Percentiles rank a stretch among this genome's conserved stretches.
These are phyloP conservation scores for Pseudogymnoascus destructans DNA, from an alignment of 2,329 filamentous ascomycete genomes.

Conservation along the genomic window DNA sequence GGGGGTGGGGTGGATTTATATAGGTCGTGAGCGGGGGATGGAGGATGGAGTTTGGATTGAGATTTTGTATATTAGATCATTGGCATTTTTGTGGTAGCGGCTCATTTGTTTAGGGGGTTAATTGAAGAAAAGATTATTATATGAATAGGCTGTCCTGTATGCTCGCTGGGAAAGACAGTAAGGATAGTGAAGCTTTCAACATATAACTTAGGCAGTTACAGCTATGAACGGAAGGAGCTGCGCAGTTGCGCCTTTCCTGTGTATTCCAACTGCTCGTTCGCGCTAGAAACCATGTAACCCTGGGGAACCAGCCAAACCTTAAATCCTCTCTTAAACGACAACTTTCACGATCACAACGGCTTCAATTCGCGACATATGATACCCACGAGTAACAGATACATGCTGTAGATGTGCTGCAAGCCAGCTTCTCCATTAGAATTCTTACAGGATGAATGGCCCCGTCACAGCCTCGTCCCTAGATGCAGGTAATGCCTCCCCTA, in stretches of 20 bases:
- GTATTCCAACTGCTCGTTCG: neutral
- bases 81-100: constrained; percentile 1
- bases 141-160: too few species aligned
- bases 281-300: neutral
- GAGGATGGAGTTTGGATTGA: constrained; percentile 5
- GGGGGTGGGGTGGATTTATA: neutral
- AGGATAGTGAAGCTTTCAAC: too few species aligned
- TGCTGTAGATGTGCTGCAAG: neutral
- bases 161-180: neutral
- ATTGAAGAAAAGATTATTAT: neutral
- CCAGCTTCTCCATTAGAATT: neutral
- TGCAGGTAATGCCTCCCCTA: constrained; percentile 22
- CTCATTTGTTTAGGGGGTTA: neutral
- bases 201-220: too few species aligned
- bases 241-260: neutral
- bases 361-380: constrained; percentile 1
- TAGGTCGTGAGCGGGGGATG: neutral
- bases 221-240: neutral
- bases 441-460: constrained; percentile 24
- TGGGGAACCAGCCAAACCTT: constrained; percentile 7
- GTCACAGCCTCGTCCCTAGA: constrained; percentile 22
- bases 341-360: neutral
- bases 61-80: constrained; percentile 1
- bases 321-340: neutral
- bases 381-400: neutral